Conservation (phyloP, 169 alveolate genomes). For the Plasmodium adleri region DNA sequence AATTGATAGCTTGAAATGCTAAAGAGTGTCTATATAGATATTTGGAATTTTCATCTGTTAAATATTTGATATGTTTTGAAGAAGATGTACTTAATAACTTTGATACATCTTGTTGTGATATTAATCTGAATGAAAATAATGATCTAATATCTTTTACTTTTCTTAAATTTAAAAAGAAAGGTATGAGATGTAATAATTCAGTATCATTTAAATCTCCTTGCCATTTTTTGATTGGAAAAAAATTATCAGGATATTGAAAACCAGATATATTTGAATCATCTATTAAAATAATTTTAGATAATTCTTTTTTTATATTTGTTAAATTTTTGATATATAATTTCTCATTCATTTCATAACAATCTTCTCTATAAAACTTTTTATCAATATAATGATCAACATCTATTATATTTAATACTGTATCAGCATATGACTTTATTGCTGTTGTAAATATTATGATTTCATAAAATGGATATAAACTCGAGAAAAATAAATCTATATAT, state of each 20-base stretch:
- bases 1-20: slow-evolving; percentile 63
- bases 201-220: slow-evolving; percentile 83
- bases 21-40: slow-evolving; percentile 21
- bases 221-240: slow-evolving; percentile 85
- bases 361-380: slow-evolving; percentile 80
- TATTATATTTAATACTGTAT: slow-evolving; percentile 77
- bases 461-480: slow-evolving; percentile 67
- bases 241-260: slow-evolving; percentile 79
- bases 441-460: slow-evolving; percentile 82
- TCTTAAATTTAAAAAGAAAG: slow-evolving; percentile 82
- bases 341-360: slow-evolving; percentile 64
- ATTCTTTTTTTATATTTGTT: slow-evolving; percentile 75
- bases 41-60: slow-evolving; percentile 4
- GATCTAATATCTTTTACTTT: slow-evolving; percentile 81
- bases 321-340: slow-evolving; percentile 77
- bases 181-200: slow-evolving; percentile 84
- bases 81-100: slow-evolving; percentile 20
- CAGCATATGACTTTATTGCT: slow-evolving; percentile 75
- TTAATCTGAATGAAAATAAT: slow-evolving; percentile 61
- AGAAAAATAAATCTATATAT: slow-evolving; percentile 79
- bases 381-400: slow-evolving; percentile 80
- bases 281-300: slow-evolving; percentile 78
- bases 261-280: slow-evolving; percentile 78
- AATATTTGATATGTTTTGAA: slow-evolving; percentile 22
- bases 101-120: slow-evolving; percentile 59